phyloP scores from a whole-genome alignment of 768 basidiomycete genomes.

The Mycena polygramma region DNA sequence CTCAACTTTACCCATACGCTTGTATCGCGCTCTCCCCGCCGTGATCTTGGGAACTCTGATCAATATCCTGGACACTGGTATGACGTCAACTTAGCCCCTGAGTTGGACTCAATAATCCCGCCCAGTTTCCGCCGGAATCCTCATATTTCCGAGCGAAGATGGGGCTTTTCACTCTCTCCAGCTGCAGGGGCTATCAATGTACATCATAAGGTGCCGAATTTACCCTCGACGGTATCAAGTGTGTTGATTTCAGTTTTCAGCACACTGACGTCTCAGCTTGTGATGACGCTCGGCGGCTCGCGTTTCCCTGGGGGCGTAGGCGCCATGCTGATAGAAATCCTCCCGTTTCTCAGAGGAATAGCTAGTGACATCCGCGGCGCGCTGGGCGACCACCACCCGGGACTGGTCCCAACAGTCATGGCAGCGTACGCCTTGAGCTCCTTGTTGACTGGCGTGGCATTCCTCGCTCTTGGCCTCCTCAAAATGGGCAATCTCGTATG shows the following conservation, averaged over 20 bases:
- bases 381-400: slow-evolving; percentile 41
- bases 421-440: slow-evolving; percentile 42
- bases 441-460: slow-evolving; percentile 39
- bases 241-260: slow-evolving; percentile 10
- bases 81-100: background rate
- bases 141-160: slow-evolving; percentile 39
- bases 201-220: slow-evolving; percentile 38
- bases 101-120: too few species aligned
- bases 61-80: background rate
- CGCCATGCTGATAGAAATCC: slow-evolving; percentile 43
- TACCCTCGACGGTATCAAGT: background rate
- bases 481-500: slow-evolving; percentile 39
- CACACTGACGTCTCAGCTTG: slow-evolving; percentile 38
- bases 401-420: slow-evolving; percentile 43
- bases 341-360: slow-evolving; percentile 41
- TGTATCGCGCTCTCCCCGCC: too few species aligned
- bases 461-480: slow-evolving; percentile 39
- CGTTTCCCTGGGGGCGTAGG: slow-evolving; percentile 41
- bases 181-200: slow-evolving; percentile 43
- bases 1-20: too few species aligned
- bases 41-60: too few species aligned
- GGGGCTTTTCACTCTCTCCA: slow-evolving; percentile 38
- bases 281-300: slow-evolving; percentile 43
- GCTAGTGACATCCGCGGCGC: slow-evolving; percentile 38
- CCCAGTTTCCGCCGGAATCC: slow-evolving; percentile 40